These are phyloP conservation scores for Aegilops tauschii DNA, from an alignment of 176 grass and related monocot genomes.

Conservation along the genomic window DNA sequence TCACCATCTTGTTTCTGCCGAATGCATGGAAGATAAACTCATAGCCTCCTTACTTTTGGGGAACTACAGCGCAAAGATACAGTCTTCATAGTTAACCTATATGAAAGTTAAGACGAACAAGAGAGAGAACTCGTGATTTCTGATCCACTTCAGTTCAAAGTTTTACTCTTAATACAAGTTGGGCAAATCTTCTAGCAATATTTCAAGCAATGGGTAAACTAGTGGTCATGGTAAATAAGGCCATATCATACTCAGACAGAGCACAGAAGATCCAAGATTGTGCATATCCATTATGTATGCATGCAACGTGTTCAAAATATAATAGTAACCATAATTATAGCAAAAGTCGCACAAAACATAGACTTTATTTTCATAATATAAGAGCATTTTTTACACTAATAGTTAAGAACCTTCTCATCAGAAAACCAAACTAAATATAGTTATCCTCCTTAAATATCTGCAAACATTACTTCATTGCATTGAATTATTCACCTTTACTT, in stretches of 20 bases:
- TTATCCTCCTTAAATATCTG: not conserved
- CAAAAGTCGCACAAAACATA: not conserved
- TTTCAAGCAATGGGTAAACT: constrained; percentile 1
- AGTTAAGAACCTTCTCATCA: not conserved
- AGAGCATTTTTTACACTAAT: no score
- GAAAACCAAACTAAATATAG: not conserved
- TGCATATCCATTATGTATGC: not conserved
- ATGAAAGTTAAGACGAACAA: not conserved
- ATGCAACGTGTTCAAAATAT: not conserved
- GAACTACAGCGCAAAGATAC: constrained; percentile 1
- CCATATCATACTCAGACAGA: not conserved
- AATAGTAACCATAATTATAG: not conserved
- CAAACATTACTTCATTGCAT: not conserved
- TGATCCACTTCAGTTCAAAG: constrained; percentile 6
- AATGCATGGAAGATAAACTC: not conserved
- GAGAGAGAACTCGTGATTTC: not conserved
- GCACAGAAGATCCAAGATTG: not conserved
- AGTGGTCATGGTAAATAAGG: not conserved
- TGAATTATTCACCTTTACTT: constrained; percentile 11
- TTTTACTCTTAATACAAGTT: constrained; percentile 5
- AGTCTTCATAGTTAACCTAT: not conserved
- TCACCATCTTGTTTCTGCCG: not conserved
- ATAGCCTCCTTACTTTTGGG: not conserved
- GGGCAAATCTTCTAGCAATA: not conserved
- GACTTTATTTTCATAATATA: not conserved